Conservation (phyloP, 2,329 filamentous ascomycete genomes). For the Pestalotiopsis fici region DNA sequence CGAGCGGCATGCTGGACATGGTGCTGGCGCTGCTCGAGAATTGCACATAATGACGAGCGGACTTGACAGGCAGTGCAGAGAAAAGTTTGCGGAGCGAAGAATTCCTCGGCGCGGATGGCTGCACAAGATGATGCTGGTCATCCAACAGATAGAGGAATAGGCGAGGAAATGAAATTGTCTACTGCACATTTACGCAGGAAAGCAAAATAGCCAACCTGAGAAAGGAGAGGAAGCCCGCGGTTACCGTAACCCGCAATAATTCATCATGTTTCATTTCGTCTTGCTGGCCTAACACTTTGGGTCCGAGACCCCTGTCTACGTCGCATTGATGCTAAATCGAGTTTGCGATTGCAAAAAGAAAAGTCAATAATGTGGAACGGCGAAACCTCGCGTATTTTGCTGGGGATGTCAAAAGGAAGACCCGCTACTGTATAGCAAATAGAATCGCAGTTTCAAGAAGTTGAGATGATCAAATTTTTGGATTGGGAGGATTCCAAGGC, state of each 20-base stretch:
- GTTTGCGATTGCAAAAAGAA: neutral
- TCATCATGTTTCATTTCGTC: neutral
- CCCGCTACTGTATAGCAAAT: no score
- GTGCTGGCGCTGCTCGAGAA: no score
- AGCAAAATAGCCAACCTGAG: neutral
- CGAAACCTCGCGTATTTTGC: neutral
- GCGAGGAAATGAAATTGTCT: neutral
- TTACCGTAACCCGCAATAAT: neutral
- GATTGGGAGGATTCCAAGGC: neutral
- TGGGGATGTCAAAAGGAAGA: neutral
- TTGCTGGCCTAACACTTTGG: neutral
- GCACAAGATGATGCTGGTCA: no score
- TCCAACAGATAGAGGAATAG: no score
- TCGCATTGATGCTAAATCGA: neutral
- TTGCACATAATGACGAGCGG: no score
- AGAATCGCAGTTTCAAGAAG: neutral
- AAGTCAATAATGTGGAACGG: neutral
- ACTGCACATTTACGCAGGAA: neutral
- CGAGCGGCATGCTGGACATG: no score
- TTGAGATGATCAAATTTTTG: neutral
- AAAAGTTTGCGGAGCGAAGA: no score
- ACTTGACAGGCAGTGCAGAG: no score
- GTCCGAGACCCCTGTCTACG: neutral
- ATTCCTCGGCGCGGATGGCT: no score
- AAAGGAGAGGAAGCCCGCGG: neutral